Percentiles rank a stretch among this genome's conserved stretches.
phyloP scores from a whole-genome alignment of 495 filamentous ascomycete genomes.

The Penicillium salamii region DNA sequence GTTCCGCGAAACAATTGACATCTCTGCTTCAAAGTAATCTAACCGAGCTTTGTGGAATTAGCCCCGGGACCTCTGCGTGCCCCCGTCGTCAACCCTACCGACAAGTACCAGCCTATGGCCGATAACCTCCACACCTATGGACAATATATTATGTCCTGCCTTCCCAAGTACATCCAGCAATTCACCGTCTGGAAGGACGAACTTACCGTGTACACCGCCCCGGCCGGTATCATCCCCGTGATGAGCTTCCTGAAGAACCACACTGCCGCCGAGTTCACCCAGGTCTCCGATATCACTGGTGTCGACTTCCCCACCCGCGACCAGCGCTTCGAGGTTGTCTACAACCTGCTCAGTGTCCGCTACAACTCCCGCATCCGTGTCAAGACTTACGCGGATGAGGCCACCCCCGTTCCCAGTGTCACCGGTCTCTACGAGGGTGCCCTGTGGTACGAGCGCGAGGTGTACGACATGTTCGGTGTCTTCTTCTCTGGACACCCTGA shows the following conservation, averaged over 20 bases:
- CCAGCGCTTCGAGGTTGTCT: slow-evolving; percentile 96
- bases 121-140: slow-evolving; percentile 89
- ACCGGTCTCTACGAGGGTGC: slow-evolving; percentile 86
- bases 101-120: slow-evolving; percentile 84
- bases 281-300: slow-evolving; percentile 84
- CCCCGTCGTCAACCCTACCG: slow-evolving; percentile 84
- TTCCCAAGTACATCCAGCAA: slow-evolving; percentile 98
- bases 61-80: slow-evolving; percentile 64
- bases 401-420: slow-evolving; percentile 87
- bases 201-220: slow-evolving; percentile 87
- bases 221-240: slow-evolving; percentile 81
- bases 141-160: slow-evolving; percentile 90
- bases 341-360: slow-evolving; percentile 92
- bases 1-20: slow-evolving; percentile 24
- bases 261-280: slow-evolving; percentile 94
- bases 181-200: slow-evolving; percentile 99
- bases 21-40: slow-evolving; percentile 15
- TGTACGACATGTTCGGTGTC: slow-evolving; percentile 96
- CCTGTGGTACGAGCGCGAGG: slow-evolving; percentile 98
- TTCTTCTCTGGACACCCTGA: slow-evolving; percentile 96
- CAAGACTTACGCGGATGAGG: slow-evolving; percentile 98
- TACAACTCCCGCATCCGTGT: slow-evolving; percentile 96
- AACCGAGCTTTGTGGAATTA: slow-evolving; percentile 21
- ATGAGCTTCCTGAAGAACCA: slow-evolving; percentile 97
- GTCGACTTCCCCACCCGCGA: slow-evolving; percentile 94